These are phyloP conservation scores for Puya raimondii DNA, from an alignment of 176 grass and related monocot genomes.

Conservation along the genomic window DNA sequence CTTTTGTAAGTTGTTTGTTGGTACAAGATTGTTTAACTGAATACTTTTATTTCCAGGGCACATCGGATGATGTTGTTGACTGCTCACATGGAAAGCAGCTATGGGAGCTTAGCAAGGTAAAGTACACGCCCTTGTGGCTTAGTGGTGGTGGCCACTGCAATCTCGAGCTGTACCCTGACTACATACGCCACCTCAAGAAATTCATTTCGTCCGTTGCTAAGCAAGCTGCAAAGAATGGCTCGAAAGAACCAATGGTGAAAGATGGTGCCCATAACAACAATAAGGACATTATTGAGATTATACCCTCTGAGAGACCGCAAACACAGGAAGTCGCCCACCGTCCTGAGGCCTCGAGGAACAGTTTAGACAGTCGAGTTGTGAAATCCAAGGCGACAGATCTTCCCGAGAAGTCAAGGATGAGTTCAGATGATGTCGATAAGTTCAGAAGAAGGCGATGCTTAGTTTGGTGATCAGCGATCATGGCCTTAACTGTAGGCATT, in stretches of 20 bases:
- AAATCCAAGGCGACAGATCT: constrained; percentile 71
- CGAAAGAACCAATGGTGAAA: constrained; percentile 16
- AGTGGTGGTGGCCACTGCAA: constrained; percentile 93
- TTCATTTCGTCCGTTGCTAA: constrained; percentile 50
- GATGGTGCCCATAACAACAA: constrained; percentile 23
- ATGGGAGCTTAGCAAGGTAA: constrained; percentile 91
- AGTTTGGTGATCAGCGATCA: constrained; percentile 45
- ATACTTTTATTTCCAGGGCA: constrained; percentile 54
- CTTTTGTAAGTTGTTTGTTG: no score
- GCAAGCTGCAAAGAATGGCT: constrained; percentile 39
- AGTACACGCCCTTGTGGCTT: constrained; percentile 87
- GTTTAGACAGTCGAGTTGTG: constrained; percentile 72
- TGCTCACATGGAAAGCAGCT: constrained; percentile 93
- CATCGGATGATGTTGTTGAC: constrained; percentile 88
- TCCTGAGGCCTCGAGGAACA: constrained; percentile 63
- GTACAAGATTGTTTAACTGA: constrained; percentile 7
- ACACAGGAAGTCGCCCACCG: constrained; percentile 37
- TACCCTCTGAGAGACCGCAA: constrained; percentile 22
- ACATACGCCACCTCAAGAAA: constrained; percentile 70
- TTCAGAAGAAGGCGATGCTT: constrained; percentile 63
- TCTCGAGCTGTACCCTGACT: constrained; percentile 89
- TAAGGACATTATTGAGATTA: constrained; percentile 20
- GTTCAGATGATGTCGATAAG: constrained; percentile 84
- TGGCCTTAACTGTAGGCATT: neutral
- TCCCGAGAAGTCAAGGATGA: constrained; percentile 75